Conservation (phyloP, 371 early-diverging fungal species). For the Mortierella sp. region DNA sequence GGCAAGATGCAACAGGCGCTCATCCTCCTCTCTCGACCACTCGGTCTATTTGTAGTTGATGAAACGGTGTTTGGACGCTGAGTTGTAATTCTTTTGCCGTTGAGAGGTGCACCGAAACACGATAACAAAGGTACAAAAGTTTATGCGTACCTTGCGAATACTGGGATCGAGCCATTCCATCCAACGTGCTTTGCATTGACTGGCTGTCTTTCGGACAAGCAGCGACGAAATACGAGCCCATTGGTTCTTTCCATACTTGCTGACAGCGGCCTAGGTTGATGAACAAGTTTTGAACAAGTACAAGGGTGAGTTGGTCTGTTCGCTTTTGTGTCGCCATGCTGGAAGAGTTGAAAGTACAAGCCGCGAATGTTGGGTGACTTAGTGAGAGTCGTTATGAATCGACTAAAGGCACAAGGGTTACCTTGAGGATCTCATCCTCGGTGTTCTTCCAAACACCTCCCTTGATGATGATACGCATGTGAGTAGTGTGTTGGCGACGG, state of each 20-base stretch:
- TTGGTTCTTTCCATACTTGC: constrained; percentile 99
- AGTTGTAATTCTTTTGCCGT: not conserved
- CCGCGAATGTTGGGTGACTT: too few relatives aligned
- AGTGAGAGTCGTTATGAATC: not conserved
- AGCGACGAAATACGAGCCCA: constrained; percentile 99
- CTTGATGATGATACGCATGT: constrained; percentile 58
- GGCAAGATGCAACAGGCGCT: constrained; percentile 96
- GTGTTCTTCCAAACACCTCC: constrained; percentile 93
- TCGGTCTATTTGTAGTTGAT: constrained; percentile 77
- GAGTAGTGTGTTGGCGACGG: not conserved
- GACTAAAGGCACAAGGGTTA: not conserved
- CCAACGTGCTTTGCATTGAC: constrained; percentile 99
- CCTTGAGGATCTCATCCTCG: constrained; percentile 98
- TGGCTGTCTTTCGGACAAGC: constrained; percentile 94
- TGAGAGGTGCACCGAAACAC: not conserved
- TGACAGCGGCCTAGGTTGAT: constrained; percentile 82
- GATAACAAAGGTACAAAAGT: not conserved
- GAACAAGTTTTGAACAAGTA: not conserved
- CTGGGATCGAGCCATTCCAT: constrained; percentile 99
- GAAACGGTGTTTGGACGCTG: not conserved
- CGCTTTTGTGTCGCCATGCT: not conserved
- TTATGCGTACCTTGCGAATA: constrained; percentile 87
- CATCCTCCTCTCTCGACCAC: constrained; percentile 98
- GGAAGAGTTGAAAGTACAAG: too few relatives aligned
- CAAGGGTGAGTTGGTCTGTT: not conserved